Conservation (phyloP, 345 rosid species). For the Lepidium didymum region DNA sequence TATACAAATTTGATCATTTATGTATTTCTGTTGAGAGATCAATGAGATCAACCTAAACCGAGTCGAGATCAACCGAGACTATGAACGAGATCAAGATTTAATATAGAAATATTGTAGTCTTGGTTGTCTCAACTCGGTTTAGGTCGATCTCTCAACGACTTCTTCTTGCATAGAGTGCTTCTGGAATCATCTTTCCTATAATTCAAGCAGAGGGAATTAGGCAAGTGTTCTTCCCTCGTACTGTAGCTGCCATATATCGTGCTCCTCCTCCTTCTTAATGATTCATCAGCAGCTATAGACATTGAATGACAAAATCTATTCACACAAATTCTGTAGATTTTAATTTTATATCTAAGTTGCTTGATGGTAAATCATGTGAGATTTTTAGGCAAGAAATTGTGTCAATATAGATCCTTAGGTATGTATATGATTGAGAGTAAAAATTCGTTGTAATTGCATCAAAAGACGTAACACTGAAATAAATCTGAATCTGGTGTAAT, state of each 20-base stretch:
- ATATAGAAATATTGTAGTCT: no score
- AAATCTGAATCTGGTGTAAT: neutral
- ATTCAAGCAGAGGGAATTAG: conserved; percentile 45
- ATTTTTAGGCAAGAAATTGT: neutral
- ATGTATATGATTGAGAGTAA: neutral
- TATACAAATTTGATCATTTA: neutral
- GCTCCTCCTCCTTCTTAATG: conserved; percentile 19
- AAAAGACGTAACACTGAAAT: neutral
- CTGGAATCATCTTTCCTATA: conserved; percentile 40
- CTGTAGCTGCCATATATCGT: conserved; percentile 12
- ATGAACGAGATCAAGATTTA: no score
- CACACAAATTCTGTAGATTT: neutral
- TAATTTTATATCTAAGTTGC: neutral
- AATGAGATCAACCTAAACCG: no score
- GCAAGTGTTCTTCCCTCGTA: conserved; percentile 42
- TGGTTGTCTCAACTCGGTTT: no score
- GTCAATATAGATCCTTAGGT: neutral
- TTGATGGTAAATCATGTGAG: neutral
- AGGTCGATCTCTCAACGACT: neutral
- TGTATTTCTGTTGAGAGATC: neutral
- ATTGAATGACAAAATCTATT: neutral
- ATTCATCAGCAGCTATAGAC: neutral
- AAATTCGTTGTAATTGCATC: neutral
- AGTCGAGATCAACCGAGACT: no score
- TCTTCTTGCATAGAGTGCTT: conserved; percentile 30